phyloP scores from a whole-genome alignment of 371 early-diverging fungal species.

The Phascolomyces articulosus region DNA sequence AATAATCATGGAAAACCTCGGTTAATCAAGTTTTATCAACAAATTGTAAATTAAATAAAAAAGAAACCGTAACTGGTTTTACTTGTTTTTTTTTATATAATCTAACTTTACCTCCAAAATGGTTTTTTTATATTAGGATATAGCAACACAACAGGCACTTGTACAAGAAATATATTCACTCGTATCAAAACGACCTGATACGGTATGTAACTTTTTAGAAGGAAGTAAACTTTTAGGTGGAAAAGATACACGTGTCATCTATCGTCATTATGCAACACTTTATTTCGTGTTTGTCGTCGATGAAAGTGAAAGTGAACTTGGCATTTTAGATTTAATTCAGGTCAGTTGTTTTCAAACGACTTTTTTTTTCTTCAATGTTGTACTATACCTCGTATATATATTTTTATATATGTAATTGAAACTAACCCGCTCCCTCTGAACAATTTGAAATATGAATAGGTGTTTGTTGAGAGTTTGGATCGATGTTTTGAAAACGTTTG shows the following conservation, averaged over 20 bases:
- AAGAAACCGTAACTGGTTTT: no score
- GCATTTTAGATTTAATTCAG: constrained; percentile 93
- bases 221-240: constrained; percentile 86
- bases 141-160: constrained; percentile 80
- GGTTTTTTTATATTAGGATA: constrained; percentile 70
- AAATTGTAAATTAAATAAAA: constrained; percentile 60
- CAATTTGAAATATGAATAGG: constrained; percentile 44
- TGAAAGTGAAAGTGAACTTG: constrained; percentile 92
- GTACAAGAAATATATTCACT: constrained; percentile 85
- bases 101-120: no score
- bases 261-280: constrained; percentile 91
- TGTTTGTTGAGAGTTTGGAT: constrained; percentile 95
- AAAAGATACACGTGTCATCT: constrained; percentile 88
- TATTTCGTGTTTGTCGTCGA: constrained; percentile 97
- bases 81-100: no score
- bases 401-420: no score
- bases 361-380: not conserved
- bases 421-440: no score
- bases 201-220: constrained; percentile 91
- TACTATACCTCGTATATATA: no score
- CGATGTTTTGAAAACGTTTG: constrained; percentile 95
- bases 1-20: constrained; percentile 96
- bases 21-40: constrained; percentile 90
- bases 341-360: constrained; percentile 33
- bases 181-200: constrained; percentile 84